A percentile compares a stretch with the other conserved stretches of the same genome.
These are phyloP conservation scores for Didymella sp. DNA, from an alignment of 2,329 filamentous ascomycete genomes.

Conservation along the genomic window DNA sequence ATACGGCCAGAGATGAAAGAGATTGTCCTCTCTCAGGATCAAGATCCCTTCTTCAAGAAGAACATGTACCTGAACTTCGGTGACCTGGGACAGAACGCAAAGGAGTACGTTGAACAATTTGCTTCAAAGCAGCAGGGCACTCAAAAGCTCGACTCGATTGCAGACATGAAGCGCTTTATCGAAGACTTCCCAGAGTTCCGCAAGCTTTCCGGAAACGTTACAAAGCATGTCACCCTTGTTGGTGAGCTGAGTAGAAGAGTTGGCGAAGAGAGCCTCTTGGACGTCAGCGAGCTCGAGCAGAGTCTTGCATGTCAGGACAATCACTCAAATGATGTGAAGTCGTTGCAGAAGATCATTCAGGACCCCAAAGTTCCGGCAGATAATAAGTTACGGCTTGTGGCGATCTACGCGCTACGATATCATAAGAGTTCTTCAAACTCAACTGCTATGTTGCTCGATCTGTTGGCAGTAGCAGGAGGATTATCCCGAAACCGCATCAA, in stretches of 20 bases:
- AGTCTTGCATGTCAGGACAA: conserved; percentile 97
- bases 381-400: conserved; percentile 87
- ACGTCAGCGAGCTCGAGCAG: conserved; percentile 96
- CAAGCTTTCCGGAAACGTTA: conserved; percentile 95
- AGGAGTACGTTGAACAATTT: conserved; percentile 98
- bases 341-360: conserved; percentile 84
- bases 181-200: conserved; percentile 99
- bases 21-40: conserved; percentile 93
- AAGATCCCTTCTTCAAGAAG: conserved; percentile 98
- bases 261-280: conserved; percentile 83
- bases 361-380: conserved; percentile 76
- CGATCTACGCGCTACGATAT: conserved; percentile 94
- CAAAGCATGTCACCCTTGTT: conserved; percentile 96
- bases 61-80: conserved; percentile 99
- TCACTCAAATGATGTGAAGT: conserved; percentile 89
- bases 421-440: conserved; percentile 84
- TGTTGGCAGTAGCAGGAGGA: conserved; percentile 83
- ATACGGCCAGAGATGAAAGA: conserved; percentile 87
- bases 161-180: conserved; percentile 99
- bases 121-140: conserved; percentile 97
- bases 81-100: conserved; percentile 93
- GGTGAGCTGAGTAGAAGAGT: conserved; percentile 91
- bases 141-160: conserved; percentile 94
- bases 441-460: conserved; percentile 82
- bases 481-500: conserved; percentile 78